Evolutionary conservation across 202 grass and related monocot species (phyloP), one percentile per base, ranked within the genome.

Genomic region (Cymbopogon flexuosus): DNA sequence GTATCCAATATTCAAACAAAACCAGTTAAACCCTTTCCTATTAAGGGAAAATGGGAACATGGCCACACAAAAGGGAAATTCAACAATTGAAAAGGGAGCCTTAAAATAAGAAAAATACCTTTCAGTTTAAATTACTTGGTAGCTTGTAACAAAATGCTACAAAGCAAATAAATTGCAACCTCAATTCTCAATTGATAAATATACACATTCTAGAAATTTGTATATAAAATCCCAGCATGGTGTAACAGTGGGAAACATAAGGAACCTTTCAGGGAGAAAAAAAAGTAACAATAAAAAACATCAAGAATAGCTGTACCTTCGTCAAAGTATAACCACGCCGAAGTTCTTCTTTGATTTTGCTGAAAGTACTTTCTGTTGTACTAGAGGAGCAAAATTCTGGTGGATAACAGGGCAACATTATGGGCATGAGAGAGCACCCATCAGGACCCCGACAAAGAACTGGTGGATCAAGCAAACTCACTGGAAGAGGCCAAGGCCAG

Each of bases 401-500:
- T 68, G 91, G 88, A 60, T 47, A 76, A 79, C 83, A 86, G 73
- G 91, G 88, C 77, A 93, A 82, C 83, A 87, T 74, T 80, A 93
- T 88, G 66, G 88, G 88, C 91, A 93, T 89, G 49, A 91, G 81
- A 75, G 86, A 81, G 15, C 80, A 87, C 21, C 65, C 56, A 76
- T 91, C 85, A 82, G 73, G 83, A 87, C 29, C 56, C 69, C 68
- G 71, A 78, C 54, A 90, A 75, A 8, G 62, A 62, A 72, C 49
- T 58, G 76, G 56, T 8, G 24, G 80, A 76, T 88, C 88, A 72
- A 73, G 73, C 63, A 93, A 83, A 46, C 71, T 84, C 76, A 93
- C 88, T 82, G 91, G 91, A 54, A 40, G 68, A 75, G 91, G 91
- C 91, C 91, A 93, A 27, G 68, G 88, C 91, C 91, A 91, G 73